Base-by-base conservation (phyloP, 2,329 filamentous ascomycete species). In the Alternaria dauci region DNA sequence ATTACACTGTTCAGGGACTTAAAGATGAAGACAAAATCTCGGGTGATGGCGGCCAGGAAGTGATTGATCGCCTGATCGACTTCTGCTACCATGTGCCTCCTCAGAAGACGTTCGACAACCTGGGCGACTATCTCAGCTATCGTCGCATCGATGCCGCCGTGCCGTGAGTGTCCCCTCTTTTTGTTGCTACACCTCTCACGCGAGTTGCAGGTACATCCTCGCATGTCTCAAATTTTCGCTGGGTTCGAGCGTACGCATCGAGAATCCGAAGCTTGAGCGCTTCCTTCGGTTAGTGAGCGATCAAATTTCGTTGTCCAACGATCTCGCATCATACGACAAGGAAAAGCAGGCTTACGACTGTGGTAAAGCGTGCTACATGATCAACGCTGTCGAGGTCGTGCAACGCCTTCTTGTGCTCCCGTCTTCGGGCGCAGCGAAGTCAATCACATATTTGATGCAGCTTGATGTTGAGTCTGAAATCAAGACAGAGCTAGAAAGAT, bases 211-310 rank as follows among this genome's bases (percentile, higher is more conserved):
- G 16, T 52, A 52, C 48, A 38, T 52, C 20, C 34, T 52, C 16
- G 32, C 48, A n/a, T 52, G 48, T 20, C 14, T 38, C 14, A 52
- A 52, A 38, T 52, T 52, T 20, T 52, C 48, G 34, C 48, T 52
- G 20, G 20, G 48, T 12, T 52, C 48, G 25, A 52, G 32, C 34
- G 48, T 52, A 7, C 20, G 25, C 34, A 52, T 52, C 23, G 23
- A 38, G 20, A 12, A 25, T 18, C 48, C 48, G 14, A 52, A 38
- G 34, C 14, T 52, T 14, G 48, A 18, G 32, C 34, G 34, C 34
- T 26, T 52, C 23, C 48, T 52, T 26, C 34, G 48, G 20, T 26
- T 52, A 52, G 34, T 52, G 34, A 38, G 32, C 14, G 48, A 39
- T 38, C 48, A 52, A 23, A 18, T 52, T 7, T 52, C 48, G 34